Base-by-base conservation (phyloP, 2,329 filamentous ascomycete genomes). In the Didymella sp. region DNA sequence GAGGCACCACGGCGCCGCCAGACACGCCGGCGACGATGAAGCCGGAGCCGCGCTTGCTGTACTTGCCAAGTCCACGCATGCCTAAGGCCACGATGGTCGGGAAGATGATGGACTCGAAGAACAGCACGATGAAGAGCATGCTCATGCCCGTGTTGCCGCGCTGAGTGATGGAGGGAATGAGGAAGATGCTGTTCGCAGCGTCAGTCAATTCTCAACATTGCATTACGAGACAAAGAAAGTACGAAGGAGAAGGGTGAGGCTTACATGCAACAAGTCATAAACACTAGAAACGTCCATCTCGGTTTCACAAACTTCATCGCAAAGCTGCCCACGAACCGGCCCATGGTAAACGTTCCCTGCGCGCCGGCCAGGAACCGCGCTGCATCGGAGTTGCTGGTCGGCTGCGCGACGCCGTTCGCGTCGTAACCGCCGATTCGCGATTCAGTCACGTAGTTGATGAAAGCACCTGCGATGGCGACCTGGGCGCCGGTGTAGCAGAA, bases 401-500 rank as follows among this genome's bases (percentile, higher is more conserved):
- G 28, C 17, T 43, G 37, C 6, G 49, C 28, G 12, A 35, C 21
- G 1, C 43, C 54, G 15, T 52, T 31, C 22, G 47, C 42, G 4
- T 52, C 60, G 8, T 45, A 41, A 25, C 51, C 19, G 3, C 42
- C 53, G 17, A 67, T 17, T 5, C 73, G 60, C 1, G 71, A 73
- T 41, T 89, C 90, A 43, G 78, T 73, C 17, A 82, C 77, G 66
- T 75, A 84, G 76, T 76, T 75, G 60, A 76, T 77, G 63, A 76
- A 76, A 45, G 77, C 73, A 31, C 76, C 76, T 3, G 81, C 81
- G 25, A 84, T 79, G 1, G 79, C 82, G 5, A 84, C 73, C 68
- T 96, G 92, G 0, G 89, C 86, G 44, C 90, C 90, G 0, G 90
- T 89, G 73, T 94, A 95, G 72, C 87, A 90, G 76, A 93, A 93